Evolutionary conservation across 2,329 filamentous ascomycete species (phyloP), one percentile per base, ranked within the genome.

Genomic region (Parastagonospora nodorum): DNA sequence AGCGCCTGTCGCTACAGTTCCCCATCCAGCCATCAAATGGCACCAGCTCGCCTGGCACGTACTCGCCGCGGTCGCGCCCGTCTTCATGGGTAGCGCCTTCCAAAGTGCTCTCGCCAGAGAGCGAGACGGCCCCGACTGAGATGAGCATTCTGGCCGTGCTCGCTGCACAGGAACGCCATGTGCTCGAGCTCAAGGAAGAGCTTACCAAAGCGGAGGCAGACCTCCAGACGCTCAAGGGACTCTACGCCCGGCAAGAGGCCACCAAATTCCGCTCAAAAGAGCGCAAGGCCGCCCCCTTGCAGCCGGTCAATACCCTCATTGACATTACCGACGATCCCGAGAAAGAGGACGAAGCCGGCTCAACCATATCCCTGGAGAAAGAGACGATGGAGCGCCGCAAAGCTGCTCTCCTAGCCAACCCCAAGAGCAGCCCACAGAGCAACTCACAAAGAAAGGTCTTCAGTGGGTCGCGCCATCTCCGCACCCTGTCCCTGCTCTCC

Each of bases 121-220:
- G 56, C 27, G 33, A 57, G 30, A 47, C 61, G 36, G 49, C 68
- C 11, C 61, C 66, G 29, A 60, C 69, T 30, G 71, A 74, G 48
- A 64, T 61, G 39, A 75, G 71, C 55, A 89, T 97, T 65, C 86
- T 99, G 59, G 92, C 91, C 54, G 89, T 92, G 50, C 88, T 99
- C 64, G 94, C 94, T 38, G 87, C 90, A 11, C 92, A 97, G 75
- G 94, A 99, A 77, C 84, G 94, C 50, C 87, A 86, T 60, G 93
- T 99, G 1, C 77, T 99, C 50, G 94, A 97, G 75, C 79, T 99
- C 45, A 88, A 87, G 52, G 94, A 99, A 72, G 93, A 97, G 73
- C 79, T 99, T n/a, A 78, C 80, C 19, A 87, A 87, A 52, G 93
- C 94, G 5, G 93, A 99, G 71, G 76, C 79, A 10, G 89, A 96